These are phyloP conservation scores for Geranium incanum DNA, from an alignment of 441 rosid genomes.

Conservation along the genomic window DNA sequence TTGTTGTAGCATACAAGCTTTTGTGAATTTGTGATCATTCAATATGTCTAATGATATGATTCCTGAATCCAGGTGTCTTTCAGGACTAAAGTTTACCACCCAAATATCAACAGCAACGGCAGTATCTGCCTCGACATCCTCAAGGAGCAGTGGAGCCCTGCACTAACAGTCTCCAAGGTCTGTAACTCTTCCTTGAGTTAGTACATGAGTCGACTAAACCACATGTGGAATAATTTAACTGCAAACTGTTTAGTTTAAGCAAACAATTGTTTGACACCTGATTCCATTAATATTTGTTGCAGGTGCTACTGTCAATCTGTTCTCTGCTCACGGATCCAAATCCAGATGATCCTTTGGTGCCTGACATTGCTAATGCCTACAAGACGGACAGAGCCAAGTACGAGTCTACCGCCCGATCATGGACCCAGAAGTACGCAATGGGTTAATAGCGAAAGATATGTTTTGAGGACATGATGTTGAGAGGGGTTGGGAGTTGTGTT, in stretches of 20 bases:
- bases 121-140: neutral
- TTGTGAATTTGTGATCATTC: too few species aligned
- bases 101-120: neutral
- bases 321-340: neutral
- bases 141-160: neutral
- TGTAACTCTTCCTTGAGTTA: neutral
- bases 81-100: neutral
- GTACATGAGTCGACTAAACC: neutral
- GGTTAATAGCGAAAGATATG: neutral
- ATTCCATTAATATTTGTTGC: neutral
- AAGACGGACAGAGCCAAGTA: neutral
- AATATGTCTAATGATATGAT: neutral
- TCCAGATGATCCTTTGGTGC: neutral
- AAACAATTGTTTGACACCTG: neutral
- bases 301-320: neutral
- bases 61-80: neutral
- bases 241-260: neutral
- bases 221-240: neutral
- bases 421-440: neutral
- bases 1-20: too few species aligned
- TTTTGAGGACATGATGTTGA: neutral
- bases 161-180: neutral
- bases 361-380: neutral
- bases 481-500: too few species aligned
- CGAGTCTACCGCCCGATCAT: neutral